Evolutionary conservation across 2,329 filamentous ascomycete species (phyloP).

Genomic region (Trichophyton mentagrophytes): DNA sequence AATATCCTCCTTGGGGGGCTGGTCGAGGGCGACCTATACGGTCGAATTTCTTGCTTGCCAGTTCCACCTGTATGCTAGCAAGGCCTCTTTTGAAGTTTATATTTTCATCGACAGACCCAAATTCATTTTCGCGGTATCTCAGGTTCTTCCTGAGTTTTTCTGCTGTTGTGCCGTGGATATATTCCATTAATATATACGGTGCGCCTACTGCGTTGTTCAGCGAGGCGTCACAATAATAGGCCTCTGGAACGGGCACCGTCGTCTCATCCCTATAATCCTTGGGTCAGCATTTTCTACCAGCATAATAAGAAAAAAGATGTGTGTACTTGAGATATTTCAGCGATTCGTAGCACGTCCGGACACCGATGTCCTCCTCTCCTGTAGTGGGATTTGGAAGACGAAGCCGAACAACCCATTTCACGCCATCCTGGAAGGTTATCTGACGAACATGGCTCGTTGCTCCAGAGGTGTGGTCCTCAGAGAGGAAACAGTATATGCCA

Average conservation of each 20-base stretch:
- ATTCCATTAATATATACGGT: slow-evolving; percentile 8
- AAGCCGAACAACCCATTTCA: slow-evolving; percentile 6
- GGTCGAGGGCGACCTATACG: slow-evolving; percentile 1
- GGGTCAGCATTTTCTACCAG: neutral
- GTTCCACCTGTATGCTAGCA: slow-evolving; percentile 6
- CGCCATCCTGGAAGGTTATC: slow-evolving; percentile 2
- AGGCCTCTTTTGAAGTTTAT: slow-evolving; percentile 4
- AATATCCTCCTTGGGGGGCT: neutral
- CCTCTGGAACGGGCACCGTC: slow-evolving; percentile 5
- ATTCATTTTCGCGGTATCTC: neutral
- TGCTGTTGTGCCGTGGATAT: slow-evolving; percentile 6
- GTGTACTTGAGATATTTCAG: neutral
- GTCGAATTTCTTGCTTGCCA: slow-evolving; percentile 6
- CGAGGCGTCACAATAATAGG: slow-evolving; percentile 1
- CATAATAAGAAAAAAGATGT: neutral
- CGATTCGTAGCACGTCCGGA: neutral
- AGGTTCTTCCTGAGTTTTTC: neutral
- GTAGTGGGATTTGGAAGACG: neutral
- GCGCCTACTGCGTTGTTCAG: slow-evolving; percentile 4
- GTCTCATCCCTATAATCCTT: neutral
- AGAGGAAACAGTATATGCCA: neutral
- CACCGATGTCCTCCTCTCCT: neutral
- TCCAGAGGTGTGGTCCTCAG: slow-evolving; percentile 2
- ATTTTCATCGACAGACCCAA: neutral
- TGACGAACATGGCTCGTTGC: slow-evolving; percentile 2